Base-by-base conservation (phyloP, 139 green algal species). In the Chlorella vulgaris region DNA sequence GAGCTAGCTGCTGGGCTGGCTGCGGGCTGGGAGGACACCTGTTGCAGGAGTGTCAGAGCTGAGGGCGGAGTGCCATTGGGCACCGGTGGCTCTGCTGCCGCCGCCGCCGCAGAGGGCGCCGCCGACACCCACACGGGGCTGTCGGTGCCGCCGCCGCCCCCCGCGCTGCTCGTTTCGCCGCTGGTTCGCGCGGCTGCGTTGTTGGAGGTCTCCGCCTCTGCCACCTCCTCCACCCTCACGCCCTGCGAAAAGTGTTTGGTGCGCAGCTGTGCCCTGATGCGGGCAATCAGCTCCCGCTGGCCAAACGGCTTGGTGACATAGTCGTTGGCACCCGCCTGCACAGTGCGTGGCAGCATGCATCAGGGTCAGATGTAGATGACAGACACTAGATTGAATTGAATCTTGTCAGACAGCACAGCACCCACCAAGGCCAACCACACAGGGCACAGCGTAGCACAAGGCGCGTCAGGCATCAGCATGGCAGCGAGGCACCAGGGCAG, bases 291-390 rank as follows among this genome's bases (percentile, higher is more conserved):
- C 83, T 94, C 91, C 3, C 66, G 42, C 6, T 83, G 81, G 67
- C 88, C 86, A 81, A 92, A 93, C 0, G 91, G 91, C 84, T 95
- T 95, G 36, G 85, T 86, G 51, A 95, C 77, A 77, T 93, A 95
- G 69, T 94, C 91, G 68, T 94, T 91, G 3, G 83, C 88, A 22
- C 91, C 90, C 5, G 80, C 73, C 73, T 79, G 71, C 29, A 10
- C 13, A 31, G 3, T 24, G 67, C 38, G 36, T 2, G 67, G 39
- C 3, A 39, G 61, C 28, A 38, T n/a, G n/a, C n/a, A n/a, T n/a
- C n/a, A n/a, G n/a, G n/a, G n/a, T 58, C 47, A 58, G 13, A 58
- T 15, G 47, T 58, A 15, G 47, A 58, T 24, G 47, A 58, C 10
- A 58, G 47, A 58, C 47, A 58, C 15, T 24, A 15, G 47, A 58